Conservation (phyloP, 306 rosid genomes). For the Prunus mongolica region DNA sequence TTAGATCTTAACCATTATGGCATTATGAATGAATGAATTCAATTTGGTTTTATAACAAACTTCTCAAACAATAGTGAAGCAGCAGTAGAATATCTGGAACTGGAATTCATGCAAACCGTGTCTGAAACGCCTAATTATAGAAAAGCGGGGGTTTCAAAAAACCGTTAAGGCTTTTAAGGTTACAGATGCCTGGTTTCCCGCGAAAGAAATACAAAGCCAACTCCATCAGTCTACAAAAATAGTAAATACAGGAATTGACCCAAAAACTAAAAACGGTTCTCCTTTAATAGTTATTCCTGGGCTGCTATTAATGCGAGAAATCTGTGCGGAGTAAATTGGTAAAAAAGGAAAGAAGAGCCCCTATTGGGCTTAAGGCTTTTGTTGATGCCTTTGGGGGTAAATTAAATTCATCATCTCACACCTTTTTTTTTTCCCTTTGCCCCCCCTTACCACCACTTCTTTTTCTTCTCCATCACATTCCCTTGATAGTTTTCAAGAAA, state of each 20-base stretch:
- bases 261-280: constrained; percentile 8
- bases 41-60: too few species aligned
- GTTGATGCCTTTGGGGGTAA: background rate
- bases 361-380: background rate
- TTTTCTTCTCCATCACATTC: constrained; percentile 30
- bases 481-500: constrained; percentile 39
- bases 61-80: background rate
- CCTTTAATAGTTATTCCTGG: constrained; percentile 15
- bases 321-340: constrained; percentile 25
- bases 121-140: background rate
- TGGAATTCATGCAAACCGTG: too few species aligned
- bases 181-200: constrained; percentile 1
- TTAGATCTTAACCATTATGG: background rate
- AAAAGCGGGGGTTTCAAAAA: constrained; percentile 11
- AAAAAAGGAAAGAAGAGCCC: background rate
- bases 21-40: background rate
- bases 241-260: constrained; percentile 29
- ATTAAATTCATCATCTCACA: constrained; percentile 18
- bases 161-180: constrained; percentile 3
- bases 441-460: constrained; percentile 6
- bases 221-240: constrained; percentile 30
- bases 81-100: too few species aligned
- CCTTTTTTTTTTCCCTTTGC: background rate
- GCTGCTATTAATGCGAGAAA: constrained; percentile 38
- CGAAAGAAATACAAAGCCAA: constrained; percentile 9